These are phyloP conservation scores for Penicillium lividum DNA, from an alignment of 495 filamentous ascomycete species.

Conservation along the genomic window DNA sequence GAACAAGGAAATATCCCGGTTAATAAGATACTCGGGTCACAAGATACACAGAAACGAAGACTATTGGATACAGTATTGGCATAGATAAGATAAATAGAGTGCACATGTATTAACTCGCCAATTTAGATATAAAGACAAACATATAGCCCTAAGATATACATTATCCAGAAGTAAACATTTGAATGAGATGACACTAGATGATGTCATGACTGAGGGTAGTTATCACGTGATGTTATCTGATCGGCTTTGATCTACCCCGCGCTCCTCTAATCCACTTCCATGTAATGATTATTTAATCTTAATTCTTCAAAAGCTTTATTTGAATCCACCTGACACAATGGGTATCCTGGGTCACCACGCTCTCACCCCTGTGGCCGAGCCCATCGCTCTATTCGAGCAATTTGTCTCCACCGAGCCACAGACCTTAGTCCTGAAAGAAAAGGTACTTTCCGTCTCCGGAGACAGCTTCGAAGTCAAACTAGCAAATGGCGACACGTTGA, in stretches of 20 bases:
- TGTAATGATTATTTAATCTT: not conserved
- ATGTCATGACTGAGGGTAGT: not conserved
- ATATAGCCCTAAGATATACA: not conserved
- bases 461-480: constrained; percentile 58
- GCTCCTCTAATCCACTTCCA: not conserved
- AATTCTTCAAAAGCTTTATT: not conserved
- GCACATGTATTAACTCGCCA: too few relatives aligned
- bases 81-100: too few relatives aligned
- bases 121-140: too few relatives aligned
- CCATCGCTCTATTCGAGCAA: constrained; percentile 49
- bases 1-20: not conserved
- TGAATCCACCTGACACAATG: constrained; percentile 11
- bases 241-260: not conserved
- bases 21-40: not conserved
- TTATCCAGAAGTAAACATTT: too few relatives aligned
- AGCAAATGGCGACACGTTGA: constrained; percentile 42
- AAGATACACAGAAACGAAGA: too few relatives aligned
- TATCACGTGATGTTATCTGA: not conserved
- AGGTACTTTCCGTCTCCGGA: constrained; percentile 53
- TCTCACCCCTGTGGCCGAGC: constrained; percentile 22
- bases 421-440: constrained; percentile 55
- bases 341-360: constrained; percentile 20
- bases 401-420: constrained; percentile 48
- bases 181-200: not conserved
- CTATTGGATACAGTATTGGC: too few relatives aligned